A percentile compares a stretch with the other conserved stretches of the same genome.
Conservation (phyloP, 2,329 filamentous ascomycete species). For the Aureobasidium uvarum region DNA sequence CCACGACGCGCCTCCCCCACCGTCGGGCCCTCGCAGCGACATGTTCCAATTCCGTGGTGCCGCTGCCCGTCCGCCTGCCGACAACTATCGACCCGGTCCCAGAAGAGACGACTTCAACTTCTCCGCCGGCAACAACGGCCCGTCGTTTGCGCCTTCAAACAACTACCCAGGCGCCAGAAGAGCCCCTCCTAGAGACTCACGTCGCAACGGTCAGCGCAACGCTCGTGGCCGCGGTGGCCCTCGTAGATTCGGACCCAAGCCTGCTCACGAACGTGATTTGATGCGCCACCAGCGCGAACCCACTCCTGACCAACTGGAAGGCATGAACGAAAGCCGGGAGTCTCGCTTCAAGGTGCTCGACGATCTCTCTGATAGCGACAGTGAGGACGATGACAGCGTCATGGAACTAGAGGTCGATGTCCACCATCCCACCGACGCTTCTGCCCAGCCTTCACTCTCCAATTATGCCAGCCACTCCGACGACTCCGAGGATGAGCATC, state of each 20-base stretch:
- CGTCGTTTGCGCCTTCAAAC: constrained; percentile 19
- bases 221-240: constrained; percentile 7
- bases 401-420: constrained; percentile 28
- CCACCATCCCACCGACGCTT: constrained; percentile 10
- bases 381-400: constrained; percentile 37
- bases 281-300: constrained; percentile 43
- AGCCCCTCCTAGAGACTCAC: constrained; percentile 7
- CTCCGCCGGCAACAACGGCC: constrained; percentile 21
- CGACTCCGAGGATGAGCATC: constrained; percentile 31
- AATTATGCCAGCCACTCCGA: constrained; percentile 25
- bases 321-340: constrained; percentile 42
- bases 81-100: constrained; percentile 21
- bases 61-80: constrained; percentile 4
- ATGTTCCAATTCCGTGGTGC: constrained; percentile 28
- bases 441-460: background rate
- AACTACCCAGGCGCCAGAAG: constrained; percentile 23
- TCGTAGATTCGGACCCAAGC: constrained; percentile 33
- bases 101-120: constrained; percentile 26
- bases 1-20: constrained; percentile 23
- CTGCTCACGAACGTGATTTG: constrained; percentile 47
- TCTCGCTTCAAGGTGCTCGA: constrained; percentile 45
- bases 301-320: constrained; percentile 47
- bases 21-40: constrained; percentile 14
- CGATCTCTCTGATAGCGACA: constrained; percentile 43
- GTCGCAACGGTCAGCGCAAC: constrained; percentile 4